Base-by-base conservation (phyloP, 305 asterid genomes). In the Fraxinus velutina region DNA sequence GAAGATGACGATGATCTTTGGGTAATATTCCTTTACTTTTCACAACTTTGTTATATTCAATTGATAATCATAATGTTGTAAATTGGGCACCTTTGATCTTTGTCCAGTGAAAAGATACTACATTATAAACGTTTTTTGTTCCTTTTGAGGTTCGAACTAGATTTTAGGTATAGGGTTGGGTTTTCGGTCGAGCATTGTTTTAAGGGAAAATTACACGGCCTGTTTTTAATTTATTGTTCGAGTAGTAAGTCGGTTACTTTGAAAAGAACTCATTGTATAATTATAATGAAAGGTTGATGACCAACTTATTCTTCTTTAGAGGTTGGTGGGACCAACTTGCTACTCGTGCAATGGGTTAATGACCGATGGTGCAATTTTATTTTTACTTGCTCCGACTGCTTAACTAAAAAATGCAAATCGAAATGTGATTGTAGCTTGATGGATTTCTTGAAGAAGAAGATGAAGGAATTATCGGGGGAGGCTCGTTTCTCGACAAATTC, bases 1-100 rank as follows among this genome's bases (percentile, higher is more conserved):
- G 92, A 86, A 86, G 93, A 92, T 50, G 93, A 92, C 68, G 93
- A 92, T 88, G 92, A 90, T 83, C 88, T 88, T 85, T 92, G 97
- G 97, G 98, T 95, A 94, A 89, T 86, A 83, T 87, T 87, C 88
- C 64, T 79, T 80, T 15, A 15, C 75, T 66, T 82, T 72, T 24
- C 36, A 64, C 7, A 2, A 64, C 73, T 77, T 74, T 72, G 1
- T 19, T n/a, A 64, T 36, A 44, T 79, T 22, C 24, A 52, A 75
- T 44, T 30, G 22, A 72, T 50, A 36, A 74, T 71, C 44, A 79
- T 19, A 78, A 50, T 73, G 80, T 15, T 72, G 37, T 27, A 21
- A 7, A 37, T 64, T 60, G 70, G 13, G 4, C 70, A 60, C 24
- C 70, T 75, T 39, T 75, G 17, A 5, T 70, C 24, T 72, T 72